Evolutionary conservation across 2,329 filamentous ascomycete species (phyloP).

Genomic region (Cladorrhinum sp.): DNA sequence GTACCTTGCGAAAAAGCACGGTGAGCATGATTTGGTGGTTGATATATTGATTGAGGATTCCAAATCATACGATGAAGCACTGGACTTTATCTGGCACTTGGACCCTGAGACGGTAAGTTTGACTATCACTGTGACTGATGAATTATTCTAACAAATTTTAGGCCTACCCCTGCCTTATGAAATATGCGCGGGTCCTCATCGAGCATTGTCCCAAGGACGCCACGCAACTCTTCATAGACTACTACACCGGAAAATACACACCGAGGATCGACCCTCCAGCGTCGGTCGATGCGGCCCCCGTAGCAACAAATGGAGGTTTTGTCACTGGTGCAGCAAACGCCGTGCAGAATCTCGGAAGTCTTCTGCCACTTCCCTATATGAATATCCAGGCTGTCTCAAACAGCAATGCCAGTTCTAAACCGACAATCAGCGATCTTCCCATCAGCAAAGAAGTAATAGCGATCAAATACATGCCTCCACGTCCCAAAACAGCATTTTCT

Average conservation of each 20-base stretch:
- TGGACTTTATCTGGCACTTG: conserved; percentile 87
- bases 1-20: conserved; percentile 90
- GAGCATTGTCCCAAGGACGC: conserved; percentile 80
- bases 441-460: conserved; percentile 46
- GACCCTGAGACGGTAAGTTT: conserved; percentile 68
- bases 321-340: conserved; percentile 65
- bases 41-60: conserved; percentile 96
- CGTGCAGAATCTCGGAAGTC: conserved; percentile 79
- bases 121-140: conserved; percentile 17
- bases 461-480: conserved; percentile 71
- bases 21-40: conserved; percentile 88
- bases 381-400: conserved; percentile 55
- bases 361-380: conserved; percentile 84
- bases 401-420: conserved; percentile 48
- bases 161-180: conserved; percentile 88
- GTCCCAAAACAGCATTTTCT: conserved; percentile 86
- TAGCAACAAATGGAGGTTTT: conserved; percentile 42
- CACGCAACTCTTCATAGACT: conserved; percentile 87
- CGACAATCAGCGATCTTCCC: conserved; percentile 52
- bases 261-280: conserved; percentile 61
- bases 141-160: conserved; percentile 40
- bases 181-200: conserved; percentile 87
- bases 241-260: conserved; percentile 82
- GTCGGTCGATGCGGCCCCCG: conserved; percentile 36
- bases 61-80: conserved; percentile 80